Evolutionary conservation across 2,329 filamentous ascomycete genomes (phyloP).

Genomic region (Phoma herbarum): DNA sequence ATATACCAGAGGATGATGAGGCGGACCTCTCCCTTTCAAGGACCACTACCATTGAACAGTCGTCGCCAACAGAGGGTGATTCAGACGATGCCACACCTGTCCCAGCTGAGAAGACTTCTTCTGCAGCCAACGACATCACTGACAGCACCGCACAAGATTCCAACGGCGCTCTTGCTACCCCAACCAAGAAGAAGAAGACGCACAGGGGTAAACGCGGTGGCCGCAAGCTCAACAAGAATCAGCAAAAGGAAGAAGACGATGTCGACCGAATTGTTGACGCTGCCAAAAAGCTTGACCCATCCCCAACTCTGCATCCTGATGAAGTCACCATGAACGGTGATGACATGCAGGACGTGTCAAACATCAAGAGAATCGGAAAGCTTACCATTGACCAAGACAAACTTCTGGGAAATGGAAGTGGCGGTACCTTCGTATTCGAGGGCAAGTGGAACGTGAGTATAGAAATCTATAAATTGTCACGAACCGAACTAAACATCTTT

Average conservation of each 20-base stretch:
- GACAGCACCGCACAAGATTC: constrained; percentile 37
- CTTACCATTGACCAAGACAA: constrained; percentile 67
- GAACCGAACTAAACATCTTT: neutral
- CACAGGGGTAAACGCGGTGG: constrained; percentile 60
- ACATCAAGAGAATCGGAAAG: constrained; percentile 66
- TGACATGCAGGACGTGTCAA: constrained; percentile 57
- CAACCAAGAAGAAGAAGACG: constrained; percentile 59
- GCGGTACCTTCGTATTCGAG: constrained; percentile 94
- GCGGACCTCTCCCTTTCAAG: constrained; percentile 46
- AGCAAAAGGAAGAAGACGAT: constrained; percentile 48
- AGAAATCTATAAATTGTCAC: neutral
- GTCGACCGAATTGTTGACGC: constrained; percentile 52
- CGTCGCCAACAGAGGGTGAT: constrained; percentile 30
- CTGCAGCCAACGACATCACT: constrained; percentile 17
- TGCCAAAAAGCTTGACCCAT: constrained; percentile 49
- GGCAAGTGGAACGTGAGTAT: constrained; percentile 78
- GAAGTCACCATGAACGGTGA: constrained; percentile 53
- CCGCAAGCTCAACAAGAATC: constrained; percentile 56
- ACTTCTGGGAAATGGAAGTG: constrained; percentile 79
- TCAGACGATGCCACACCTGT: constrained; percentile 24
- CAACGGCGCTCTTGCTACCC: constrained; percentile 34
- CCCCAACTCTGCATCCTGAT: constrained; percentile 50
- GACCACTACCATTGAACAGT: constrained; percentile 44
- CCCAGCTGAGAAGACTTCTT: constrained; percentile 15
- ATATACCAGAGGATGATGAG: constrained; percentile 44